Evolutionary conservation across 176 grass and related monocot species (phyloP).

Genomic region (Canna indica): DNA sequence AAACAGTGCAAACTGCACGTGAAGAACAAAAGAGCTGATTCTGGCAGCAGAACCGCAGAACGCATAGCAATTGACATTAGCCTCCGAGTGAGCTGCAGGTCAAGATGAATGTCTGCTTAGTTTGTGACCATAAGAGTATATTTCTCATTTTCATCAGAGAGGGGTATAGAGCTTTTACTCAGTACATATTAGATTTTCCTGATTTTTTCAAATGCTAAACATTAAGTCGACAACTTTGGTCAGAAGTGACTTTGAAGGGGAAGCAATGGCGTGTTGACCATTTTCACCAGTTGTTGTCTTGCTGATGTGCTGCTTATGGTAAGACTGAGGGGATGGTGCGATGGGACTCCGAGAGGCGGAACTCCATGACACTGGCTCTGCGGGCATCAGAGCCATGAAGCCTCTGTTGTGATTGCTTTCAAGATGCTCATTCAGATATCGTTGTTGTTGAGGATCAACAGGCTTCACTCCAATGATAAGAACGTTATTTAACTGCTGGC

Average conservation of each 20-base stretch:
- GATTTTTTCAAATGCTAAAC: conserved; percentile 7
- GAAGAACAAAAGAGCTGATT: too few relatives aligned
- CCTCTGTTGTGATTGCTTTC: conserved; percentile 40
- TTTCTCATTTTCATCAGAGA: too few relatives aligned
- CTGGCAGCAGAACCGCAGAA: too few relatives aligned
- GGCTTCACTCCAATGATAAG: conserved; percentile 84
- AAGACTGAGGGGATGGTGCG: not conserved
- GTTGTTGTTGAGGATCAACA: conserved; percentile 50
- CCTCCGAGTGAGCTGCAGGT: too few relatives aligned
- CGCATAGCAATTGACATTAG: too few relatives aligned
- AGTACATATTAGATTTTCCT: not conserved
- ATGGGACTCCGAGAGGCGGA: conserved; percentile 22
- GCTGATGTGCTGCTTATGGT: not conserved
- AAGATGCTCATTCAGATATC: conserved; percentile 48
- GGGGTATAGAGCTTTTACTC: too few relatives aligned
- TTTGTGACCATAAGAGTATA: too few relatives aligned
- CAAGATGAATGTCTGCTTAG: too few relatives aligned
- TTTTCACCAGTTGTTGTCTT: not conserved
- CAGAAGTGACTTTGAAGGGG: conserved; percentile 6
- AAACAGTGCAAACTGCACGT: too few relatives aligned
- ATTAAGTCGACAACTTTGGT: conserved; percentile 15
- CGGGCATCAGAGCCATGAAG: conserved; percentile 62
- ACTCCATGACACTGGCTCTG: conserved; percentile 29
- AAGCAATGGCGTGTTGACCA: conserved; percentile 1
- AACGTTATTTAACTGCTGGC: conserved; percentile 52